Percentiles rank a stretch among this genome's conserved stretches.
phyloP scores from a whole-genome alignment of 2,329 filamentous ascomycete species.

The Ascochyta fabae region DNA sequence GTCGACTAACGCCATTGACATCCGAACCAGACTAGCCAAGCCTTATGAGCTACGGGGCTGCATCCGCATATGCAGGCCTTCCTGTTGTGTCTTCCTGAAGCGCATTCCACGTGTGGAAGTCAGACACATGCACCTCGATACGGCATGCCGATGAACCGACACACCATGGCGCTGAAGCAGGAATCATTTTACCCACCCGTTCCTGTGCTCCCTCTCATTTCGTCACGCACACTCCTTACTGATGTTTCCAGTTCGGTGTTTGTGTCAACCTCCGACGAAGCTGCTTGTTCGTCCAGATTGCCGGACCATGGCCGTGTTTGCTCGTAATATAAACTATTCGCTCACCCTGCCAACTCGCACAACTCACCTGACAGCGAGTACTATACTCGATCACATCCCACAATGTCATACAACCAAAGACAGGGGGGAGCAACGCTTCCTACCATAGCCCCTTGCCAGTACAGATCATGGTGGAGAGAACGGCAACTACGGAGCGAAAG shows the following conservation, averaged over 20 bases:
- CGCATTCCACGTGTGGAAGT: conserved; percentile 40
- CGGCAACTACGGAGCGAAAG: conserved; percentile 3
- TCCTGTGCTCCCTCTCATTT: conserved; percentile 36
- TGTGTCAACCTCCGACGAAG: conserved; percentile 19
- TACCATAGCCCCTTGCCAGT: conserved; percentile 10
- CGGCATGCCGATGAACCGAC: conserved; percentile 24
- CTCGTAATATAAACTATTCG: conserved; percentile 25
- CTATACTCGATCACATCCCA: conserved; percentile 13
- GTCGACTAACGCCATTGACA: not conserved
- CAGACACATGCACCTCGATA: conserved; percentile 21
- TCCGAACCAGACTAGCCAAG: conserved; percentile 9
- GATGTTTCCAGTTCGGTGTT: conserved; percentile 17
- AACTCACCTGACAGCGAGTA: conserved; percentile 16
- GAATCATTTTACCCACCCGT: conserved; percentile 28
- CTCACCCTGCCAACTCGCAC: conserved; percentile 20
- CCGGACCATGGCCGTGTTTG: conserved; percentile 6
- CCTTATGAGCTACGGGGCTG: conserved; percentile 17
- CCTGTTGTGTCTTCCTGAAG: conserved; percentile 33
- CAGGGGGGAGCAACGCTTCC: conserved; percentile 10
- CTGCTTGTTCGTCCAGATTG: conserved; percentile 15
- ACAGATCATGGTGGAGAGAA: conserved; percentile 21
- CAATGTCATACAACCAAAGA: conserved; percentile 25
- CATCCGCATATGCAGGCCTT: conserved; percentile 21
- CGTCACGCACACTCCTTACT: conserved; percentile 29
- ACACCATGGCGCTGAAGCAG: conserved; percentile 24